Percentiles rank a stretch among this genome's conserved stretches.
Conservation (phyloP, 2,329 filamentous ascomycete genomes). For the Scytalidium lignicola region DNA sequence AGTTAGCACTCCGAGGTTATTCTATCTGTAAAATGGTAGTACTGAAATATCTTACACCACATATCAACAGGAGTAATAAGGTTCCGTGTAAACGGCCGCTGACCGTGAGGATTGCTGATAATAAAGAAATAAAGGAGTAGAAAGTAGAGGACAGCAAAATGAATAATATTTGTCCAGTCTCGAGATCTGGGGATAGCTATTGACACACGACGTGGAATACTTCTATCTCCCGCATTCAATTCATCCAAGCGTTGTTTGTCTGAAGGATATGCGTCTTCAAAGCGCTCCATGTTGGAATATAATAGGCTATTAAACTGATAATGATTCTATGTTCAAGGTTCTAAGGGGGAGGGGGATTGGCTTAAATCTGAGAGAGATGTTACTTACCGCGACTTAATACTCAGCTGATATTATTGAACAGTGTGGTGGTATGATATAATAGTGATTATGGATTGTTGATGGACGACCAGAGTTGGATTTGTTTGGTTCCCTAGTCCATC, state of each 20-base stretch:
- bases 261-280: neutral
- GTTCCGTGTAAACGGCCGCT: neutral
- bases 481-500: no score
- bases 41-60: neutral
- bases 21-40: neutral
- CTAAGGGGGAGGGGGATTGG: no score
- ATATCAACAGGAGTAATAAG: neutral
- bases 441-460: no score
- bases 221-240: neutral
- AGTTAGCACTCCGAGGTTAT: neutral
- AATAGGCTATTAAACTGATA: no score
- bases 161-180: neutral
- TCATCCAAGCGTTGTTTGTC: neutral
- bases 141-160: neutral
- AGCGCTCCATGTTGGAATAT: neutral
- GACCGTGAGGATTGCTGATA: neutral
- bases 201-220: neutral
- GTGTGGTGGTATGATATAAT: no score
- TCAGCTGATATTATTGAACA: no score
- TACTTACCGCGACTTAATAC: no score
- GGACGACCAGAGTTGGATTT: no score
- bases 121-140: neutral
- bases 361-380: no score
- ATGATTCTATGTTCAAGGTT: no score
- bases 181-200: neutral